Conservation (phyloP, 2,329 filamentous ascomycete species). For the Talaromyces sp. region DNA sequence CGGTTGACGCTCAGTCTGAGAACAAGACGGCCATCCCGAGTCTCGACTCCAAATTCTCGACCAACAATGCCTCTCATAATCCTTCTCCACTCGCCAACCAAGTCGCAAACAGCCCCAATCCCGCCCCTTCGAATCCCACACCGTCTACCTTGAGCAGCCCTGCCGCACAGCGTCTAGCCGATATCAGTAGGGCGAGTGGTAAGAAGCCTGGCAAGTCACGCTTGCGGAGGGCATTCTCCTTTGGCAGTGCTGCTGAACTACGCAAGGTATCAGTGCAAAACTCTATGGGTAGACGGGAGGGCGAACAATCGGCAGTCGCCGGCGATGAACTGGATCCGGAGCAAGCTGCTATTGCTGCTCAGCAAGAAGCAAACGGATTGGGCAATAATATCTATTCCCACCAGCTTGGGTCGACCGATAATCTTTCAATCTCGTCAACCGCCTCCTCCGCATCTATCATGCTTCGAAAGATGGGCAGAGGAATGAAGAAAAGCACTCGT, state of each 20-base stretch:
- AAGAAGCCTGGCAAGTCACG: constrained; percentile 80
- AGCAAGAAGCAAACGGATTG: constrained; percentile 87
- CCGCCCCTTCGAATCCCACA: constrained; percentile 15
- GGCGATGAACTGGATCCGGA: constrained; percentile 76
- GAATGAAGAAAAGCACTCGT: constrained; percentile 90
- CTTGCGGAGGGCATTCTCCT: constrained; percentile 87
- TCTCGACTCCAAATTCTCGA: constrained; percentile 37
- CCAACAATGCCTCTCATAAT: constrained; percentile 25
- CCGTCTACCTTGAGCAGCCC: constrained; percentile 52
- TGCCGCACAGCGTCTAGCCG: constrained; percentile 78
- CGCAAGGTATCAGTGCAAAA: constrained; percentile 68
- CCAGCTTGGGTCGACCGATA: constrained; percentile 84
- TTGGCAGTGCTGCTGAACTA: constrained; percentile 90
- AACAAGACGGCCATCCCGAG: constrained; percentile 26
- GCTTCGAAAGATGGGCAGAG: constrained; percentile 94
- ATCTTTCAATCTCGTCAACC: constrained; percentile 58
- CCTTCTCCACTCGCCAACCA: constrained; percentile 73
- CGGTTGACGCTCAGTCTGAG: constrained; percentile 55
- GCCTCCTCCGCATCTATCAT: constrained; percentile 49
- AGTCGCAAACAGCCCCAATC: constrained; percentile 56
- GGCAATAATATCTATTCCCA: constrained; percentile 86
- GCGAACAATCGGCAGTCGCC: constrained; percentile 60
- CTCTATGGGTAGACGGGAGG: constrained; percentile 45
- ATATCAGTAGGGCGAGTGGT: constrained; percentile 76
- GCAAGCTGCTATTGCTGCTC: constrained; percentile 83